Base-by-base conservation (phyloP, 345 rosid species). In the Bretschneidera sinensis region DNA sequence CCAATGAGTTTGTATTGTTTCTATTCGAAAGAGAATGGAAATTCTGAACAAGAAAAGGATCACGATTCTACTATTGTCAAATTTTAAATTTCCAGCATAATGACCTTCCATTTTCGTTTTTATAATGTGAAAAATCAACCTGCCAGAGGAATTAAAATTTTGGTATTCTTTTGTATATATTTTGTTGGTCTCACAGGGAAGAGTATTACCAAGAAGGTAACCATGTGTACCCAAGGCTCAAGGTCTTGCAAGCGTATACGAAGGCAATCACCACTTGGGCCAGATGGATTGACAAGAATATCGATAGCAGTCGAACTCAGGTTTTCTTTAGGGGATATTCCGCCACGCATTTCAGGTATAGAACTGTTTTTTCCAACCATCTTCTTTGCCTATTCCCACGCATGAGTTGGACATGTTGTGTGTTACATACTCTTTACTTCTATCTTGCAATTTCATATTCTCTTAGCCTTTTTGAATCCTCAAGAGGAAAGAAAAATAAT, bases 121-220 rank as follows among this genome's bases (percentile, higher is more conserved):
- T n/a, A n/a, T n/a, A n/a, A n/a, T n/a, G n/a, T n/a, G n/a, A n/a
- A n/a, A n/a, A n/a, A n/a, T n/a, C n/a, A n/a, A n/a, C n/a, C n/a
- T 7, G 45, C 16, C 45, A 39, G 15, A 39, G 9, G 10, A 39
- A 4, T 39, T 1, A 39, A 39, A 5, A 4, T 11, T n/a, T 39
- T 33, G 6, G 2, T 31, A 39, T 51, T 9, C 54, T 19, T 54
- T 43, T 0, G 18, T n/a, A 2, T n/a, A 35, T 10, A 18, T 53
- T n/a, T n/a, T n/a, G n/a, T 15, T 60, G 19, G 18, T 70, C 57
- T 65, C 2, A 28, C 60, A 88, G 88, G 57, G 97, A 85, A 77
- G 75, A 85, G 71, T 87, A 87, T 71, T 92, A 87, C 66, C 98
- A 89, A 74, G 97, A 92, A 84, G 97, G 87, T 51, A 74, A 83